Evolutionary conservation across 495 filamentous ascomycete genomes (phyloP).

Genomic region (Hyaloscypha hepaticicola): DNA sequence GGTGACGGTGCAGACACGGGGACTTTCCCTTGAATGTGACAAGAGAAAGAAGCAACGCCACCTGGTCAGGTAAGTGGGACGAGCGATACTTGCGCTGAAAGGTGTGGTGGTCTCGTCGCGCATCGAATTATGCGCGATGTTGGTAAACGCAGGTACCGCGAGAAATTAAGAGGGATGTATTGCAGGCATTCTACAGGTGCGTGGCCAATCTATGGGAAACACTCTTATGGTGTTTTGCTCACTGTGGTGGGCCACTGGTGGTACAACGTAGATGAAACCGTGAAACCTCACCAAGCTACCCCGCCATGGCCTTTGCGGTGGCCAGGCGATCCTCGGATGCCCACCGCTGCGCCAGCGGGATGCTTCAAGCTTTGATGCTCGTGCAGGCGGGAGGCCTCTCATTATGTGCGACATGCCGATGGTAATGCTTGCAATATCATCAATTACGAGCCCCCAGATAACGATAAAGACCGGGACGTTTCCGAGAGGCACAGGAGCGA

Average conservation of each 20-base stretch:
- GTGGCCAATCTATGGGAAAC: background rate
- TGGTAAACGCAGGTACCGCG: conserved; percentile 23
- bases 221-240: background rate
- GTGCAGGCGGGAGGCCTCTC: conserved; percentile 26
- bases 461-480: conserved; percentile 23
- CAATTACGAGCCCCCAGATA: conserved; percentile 21
- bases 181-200: conserved; percentile 4
- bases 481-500: conserved; percentile 15
- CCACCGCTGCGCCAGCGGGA: conserved; percentile 20
- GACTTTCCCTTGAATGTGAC: background rate
- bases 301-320: conserved; percentile 21
- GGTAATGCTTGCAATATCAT: conserved; percentile 16
- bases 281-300: conserved; percentile 13
- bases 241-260: background rate
- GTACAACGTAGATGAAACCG: background rate
- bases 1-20: background rate
- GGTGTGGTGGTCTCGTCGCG: conserved; percentile 4
- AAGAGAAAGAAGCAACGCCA: conserved; percentile 4
- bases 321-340: conserved; percentile 23
- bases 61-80: conserved; percentile 11
- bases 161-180: conserved; percentile 6
- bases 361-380: conserved; percentile 22
- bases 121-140: no score
- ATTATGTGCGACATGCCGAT: conserved; percentile 33
- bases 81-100: background rate